Conservation (phyloP, 2,329 filamentous ascomycete genomes). For the Orbilia brochopaga region DNA sequence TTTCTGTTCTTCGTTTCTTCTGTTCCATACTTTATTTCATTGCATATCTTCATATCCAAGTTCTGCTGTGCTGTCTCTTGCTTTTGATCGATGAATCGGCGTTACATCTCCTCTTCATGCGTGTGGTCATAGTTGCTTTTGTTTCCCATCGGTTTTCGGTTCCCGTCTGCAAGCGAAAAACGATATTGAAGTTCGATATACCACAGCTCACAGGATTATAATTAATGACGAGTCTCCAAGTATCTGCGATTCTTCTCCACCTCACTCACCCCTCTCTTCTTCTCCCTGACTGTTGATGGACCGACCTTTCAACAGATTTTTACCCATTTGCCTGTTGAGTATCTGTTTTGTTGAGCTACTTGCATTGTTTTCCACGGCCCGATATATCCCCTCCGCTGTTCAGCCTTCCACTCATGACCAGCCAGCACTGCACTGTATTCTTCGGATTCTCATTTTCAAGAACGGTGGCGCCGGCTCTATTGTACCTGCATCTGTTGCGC, state of each 20-base stretch:
- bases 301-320: not conserved
- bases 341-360: too few species aligned
- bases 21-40: constrained; percentile 4
- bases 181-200: constrained; percentile 3
- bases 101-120: constrained; percentile 1
- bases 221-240: not conserved
- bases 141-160: not conserved
- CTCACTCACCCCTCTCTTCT: not conserved
- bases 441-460: too few species aligned
- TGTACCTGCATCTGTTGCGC: too few species aligned
- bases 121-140: not conserved
- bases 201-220: constrained; percentile 1
- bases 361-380: too few species aligned
- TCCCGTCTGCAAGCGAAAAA: constrained; percentile 18
- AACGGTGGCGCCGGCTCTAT: too few species aligned
- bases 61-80: constrained; percentile 5
- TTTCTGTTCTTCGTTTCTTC: not conserved
- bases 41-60: constrained; percentile 7
- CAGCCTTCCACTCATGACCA: too few species aligned
- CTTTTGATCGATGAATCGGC: constrained; percentile 5
- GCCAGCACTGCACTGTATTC: too few species aligned
- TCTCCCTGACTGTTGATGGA: not conserved
- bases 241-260: not conserved
- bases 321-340: not conserved
- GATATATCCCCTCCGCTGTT: too few species aligned